Evolutionary conservation across 1,139 yeast species (phyloP), one percentile per base, ranked within the genome.

Genomic region (Sugiyamaella grinbergsii): DNA sequence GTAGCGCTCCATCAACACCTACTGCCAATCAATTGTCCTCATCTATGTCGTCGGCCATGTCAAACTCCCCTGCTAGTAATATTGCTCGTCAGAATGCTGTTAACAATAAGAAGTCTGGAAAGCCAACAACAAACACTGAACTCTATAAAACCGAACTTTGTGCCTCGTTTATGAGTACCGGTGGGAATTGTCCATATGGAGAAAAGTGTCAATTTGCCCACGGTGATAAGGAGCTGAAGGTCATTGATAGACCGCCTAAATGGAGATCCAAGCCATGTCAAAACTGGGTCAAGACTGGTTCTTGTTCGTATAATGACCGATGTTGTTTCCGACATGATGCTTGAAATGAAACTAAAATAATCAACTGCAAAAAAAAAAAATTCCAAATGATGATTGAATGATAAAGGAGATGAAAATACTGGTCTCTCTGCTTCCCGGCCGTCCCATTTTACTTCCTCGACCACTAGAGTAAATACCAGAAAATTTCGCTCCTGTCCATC

Each of bases 141-240:
- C 75, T 90, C 44, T 90, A 89, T 77, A 90, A 90, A 72, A 90
- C 97, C 0, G 97, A 90, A 69, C 76, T 90, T 54, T 90, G 97
- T 69, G 87, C 84, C 32, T 82, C 91, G 33, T 90, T 76, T 67
- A 79, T 83, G 67, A 83, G 81, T 61, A 78, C 81, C 57, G 73
- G 74, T 19, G 93, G 93, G 22, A 64, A 68, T 53, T 90, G 97
- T 68, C 95, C 95, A 7, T 90, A 90, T 66, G 95, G 95, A 2
- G 78, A 79, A 59, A 90, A 90, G 71, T 90, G 97, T 67, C 97
- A 90, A 71, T 90, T 90, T 76, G 97, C 97, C 6, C 97, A 90
- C 63, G 97, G 97, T 19, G 76, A 79, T 39, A 72, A 78, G 52
- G 97, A 90, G 66, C 74, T 90, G 62, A 87, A 88, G 67, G 63